phyloP scores from a whole-genome alignment of 441 rosid genomes.

The Melastoma candidum region DNA sequence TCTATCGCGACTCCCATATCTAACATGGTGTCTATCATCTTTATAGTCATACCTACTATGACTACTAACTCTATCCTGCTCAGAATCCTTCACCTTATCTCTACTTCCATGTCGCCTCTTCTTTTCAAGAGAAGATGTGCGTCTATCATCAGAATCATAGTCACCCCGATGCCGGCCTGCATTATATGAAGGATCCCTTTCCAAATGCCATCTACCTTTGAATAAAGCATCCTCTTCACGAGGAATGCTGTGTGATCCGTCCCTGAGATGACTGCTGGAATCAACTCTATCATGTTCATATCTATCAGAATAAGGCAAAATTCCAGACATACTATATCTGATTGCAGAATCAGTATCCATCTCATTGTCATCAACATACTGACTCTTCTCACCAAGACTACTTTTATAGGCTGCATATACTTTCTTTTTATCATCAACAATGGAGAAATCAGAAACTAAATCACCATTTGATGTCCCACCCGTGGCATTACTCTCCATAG shows the following conservation, averaged over 20 bases:
- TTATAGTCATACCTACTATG: slow-evolving; percentile 25
- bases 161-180: slow-evolving; percentile 8
- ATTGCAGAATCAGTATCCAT: slow-evolving; percentile 26
- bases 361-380: slow-evolving; percentile 19
- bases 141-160: slow-evolving; percentile 23
- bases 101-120: slow-evolving; percentile 27
- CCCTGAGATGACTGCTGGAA: slow-evolving; percentile 35
- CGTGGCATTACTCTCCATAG: slow-evolving; percentile 11
- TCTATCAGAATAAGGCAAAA: slow-evolving; percentile 32
- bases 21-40: slow-evolving; percentile 28
- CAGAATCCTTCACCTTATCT: slow-evolving; percentile 29
- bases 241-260: slow-evolving; percentile 34
- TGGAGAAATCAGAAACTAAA: slow-evolving; percentile 15
- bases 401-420: slow-evolving; percentile 24
- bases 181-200: slow-evolving; percentile 14
- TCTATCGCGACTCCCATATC: slow-evolving; percentile 46
- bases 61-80: slow-evolving; percentile 28
- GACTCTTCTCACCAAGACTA: slow-evolving; percentile 26
- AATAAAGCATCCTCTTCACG: slow-evolving; percentile 33
- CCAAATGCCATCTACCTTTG: slow-evolving; percentile 23
- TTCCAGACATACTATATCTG: slow-evolving; percentile 17
- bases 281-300: slow-evolving; percentile 36
- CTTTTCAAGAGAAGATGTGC: slow-evolving; percentile 18
- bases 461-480: slow-evolving; percentile 25
- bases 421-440: slow-evolving; percentile 16